Base-by-base conservation (phyloP, 257 asterid species). In the Paraleonurus japonicus region DNA sequence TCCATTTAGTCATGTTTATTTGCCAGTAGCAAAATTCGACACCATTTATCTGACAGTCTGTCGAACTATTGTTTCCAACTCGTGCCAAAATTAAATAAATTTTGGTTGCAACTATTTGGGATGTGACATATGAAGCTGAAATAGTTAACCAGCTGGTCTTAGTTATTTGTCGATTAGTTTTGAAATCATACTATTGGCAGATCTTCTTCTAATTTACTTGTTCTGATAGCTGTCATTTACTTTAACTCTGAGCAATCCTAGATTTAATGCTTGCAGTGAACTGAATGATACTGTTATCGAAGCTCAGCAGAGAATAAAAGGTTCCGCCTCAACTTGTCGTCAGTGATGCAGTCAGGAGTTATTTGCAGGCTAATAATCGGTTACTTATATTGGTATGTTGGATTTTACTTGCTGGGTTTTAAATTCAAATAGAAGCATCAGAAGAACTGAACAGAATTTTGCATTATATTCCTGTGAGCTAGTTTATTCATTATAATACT, bases 211-310 rank as follows among this genome's bases (percentile, higher is more conserved):
- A 43, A 13, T 43, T 43, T 39, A 2, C 47, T 39, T 43, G 50
- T 43, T 43, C 15, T 67, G 58, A 67, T 48, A 8, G 61, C 47
- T 58, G n/a, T 55, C 16, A 53, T 43, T 12, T 43, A 12, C 50
- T 19, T 50, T 50, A 39, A 39, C 28, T 45, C 57, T 41, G 61
- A 43, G 50, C 17, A 65, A 60, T 55, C 50, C 70, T 69, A 5
- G 63, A 17, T 10, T 61, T 76, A 57, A 33, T 64, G 65, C 47
- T 80, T 77, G 90, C 95, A 92, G 98, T 61, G 96, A 92, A 78
- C 85, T 94, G 69, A 91, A 94, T 80, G 97, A 89, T 73, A 91
- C 98, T 61, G 95, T 89, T 72, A 83, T 94, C 51, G 96, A 90
- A 80, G 97, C 96, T 64, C 96, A 91, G 74, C 90, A 83, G 81